Base-by-base conservation (phyloP, 345 rosid species). In the Laguncularia racemosa region DNA sequence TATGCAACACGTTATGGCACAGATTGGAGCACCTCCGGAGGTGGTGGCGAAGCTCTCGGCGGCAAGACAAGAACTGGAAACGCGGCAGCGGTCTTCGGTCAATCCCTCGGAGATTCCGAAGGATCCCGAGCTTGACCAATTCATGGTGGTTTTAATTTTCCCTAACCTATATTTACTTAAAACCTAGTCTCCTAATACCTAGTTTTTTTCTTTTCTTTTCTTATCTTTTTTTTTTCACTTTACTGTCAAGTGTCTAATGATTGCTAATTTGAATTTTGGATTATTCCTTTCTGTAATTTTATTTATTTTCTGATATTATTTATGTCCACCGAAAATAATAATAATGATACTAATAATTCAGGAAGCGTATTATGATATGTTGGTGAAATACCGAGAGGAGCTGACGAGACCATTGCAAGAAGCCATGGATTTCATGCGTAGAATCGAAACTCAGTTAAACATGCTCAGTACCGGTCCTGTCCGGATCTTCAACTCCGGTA, bases 11-110 rank as follows among this genome's bases (percentile, higher is more conserved):
- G 40, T 33, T 33, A 23, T 33, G 17, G 20, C 18, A 55, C 62
- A 93, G 99, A 83, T 89, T 23, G 99, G 99, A 79, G 99, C 97
- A 53, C 89, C 99, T 57, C 88, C 97, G 43, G 99, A 93, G 55
- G 79, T 85, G 21, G 84, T 77, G 44, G 88, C 81, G 26, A 74
- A 77, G 70, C 81, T 93, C 15, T 79, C 76, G 1, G 88, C 86
- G 21, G 87, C 81, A 23, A 67, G 87, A 18, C 92, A 85, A 65
- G 96, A 87, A 62, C 85, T 87, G 6, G 96, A 93, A 68, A 73
- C 87, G 4, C 75, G 84, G 55, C 91, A 81, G 59, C 77, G 85
- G 50, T 77, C 68, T 50, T 75, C 75, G 17, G 61, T 71, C 45
- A 48, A 49, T 50, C 60, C 81, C 1, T 66, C 83, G 52, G 81